These are phyloP conservation scores for Trapa bicornis DNA, from an alignment of 345 rosid species.

Conservation along the genomic window DNA sequence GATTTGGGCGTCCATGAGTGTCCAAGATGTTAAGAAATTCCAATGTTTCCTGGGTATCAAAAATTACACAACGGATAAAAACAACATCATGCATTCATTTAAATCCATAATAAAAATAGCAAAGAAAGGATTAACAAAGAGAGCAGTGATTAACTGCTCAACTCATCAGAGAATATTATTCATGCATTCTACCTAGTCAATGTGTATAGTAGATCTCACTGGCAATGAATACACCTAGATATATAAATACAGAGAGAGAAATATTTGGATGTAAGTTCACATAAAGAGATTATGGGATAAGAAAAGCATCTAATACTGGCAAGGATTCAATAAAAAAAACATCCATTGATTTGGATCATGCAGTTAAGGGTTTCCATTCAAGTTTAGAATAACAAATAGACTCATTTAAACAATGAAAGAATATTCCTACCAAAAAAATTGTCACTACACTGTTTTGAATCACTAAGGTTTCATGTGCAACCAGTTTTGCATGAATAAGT, in stretches of 20 bases:
- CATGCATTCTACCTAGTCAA: not conserved
- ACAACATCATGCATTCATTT: not conserved
- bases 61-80: constrained; percentile 4
- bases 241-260: not conserved
- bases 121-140: not conserved
- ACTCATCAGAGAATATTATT: not conserved
- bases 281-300: not conserved
- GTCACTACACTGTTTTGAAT: not conserved
- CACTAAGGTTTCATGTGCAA: not conserved
- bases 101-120: not conserved
- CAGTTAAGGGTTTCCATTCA: not conserved
- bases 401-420: not conserved
- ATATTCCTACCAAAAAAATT: not conserved
- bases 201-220: not conserved
- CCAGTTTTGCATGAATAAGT: too few relatives aligned
- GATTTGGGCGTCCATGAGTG: constrained; percentile 84
- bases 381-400: not conserved
- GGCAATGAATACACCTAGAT: not conserved
- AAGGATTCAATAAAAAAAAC: not conserved
- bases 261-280: not conserved
- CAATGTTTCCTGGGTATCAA: constrained; percentile 61
- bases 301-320: not conserved
- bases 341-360: not conserved
- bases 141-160: not conserved
- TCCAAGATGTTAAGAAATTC: constrained; percentile 93